Base-by-base conservation (phyloP, 192 early-diverging fungal species). In the Podila epicladia region DNA sequence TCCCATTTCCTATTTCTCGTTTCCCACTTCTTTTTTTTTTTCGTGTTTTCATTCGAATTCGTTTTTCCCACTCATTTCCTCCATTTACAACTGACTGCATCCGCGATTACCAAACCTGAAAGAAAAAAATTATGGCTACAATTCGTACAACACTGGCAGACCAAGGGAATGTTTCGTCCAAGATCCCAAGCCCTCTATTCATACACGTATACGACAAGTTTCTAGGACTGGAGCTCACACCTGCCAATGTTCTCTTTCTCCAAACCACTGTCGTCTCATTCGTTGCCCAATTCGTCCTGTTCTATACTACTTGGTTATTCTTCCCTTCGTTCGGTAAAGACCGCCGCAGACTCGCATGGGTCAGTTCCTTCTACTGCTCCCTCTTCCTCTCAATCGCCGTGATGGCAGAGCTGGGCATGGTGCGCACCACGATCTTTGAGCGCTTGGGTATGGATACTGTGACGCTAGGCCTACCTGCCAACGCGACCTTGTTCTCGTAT, bases 401-500 rank as follows among this genome's bases (percentile, higher is more conserved):
- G 1, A 26, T 37, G 2, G 59, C 22, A 9, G 69, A 79, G 29
- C 0, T 72, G 24, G 75, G 75, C 3, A 61, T 71, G 20, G 15
- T 79, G 49, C 57, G 75, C 9, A 67, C 60, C 12, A 67, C 70
- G 6, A 5, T 79, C 11, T 79, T 55, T 64, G 48, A 50, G 4
- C 13, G 57, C 6, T 69, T 79, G 11, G 65, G 75, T 3, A 67
- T 68, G 75, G 75, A 72, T 15, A 33, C 61, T 15, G 24, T 50
- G 12, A 45, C 55, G 19, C 11, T 37, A 20, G 65, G 37, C 2
- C 55, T 38, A 26, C 32, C 69, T 9, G 24, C 41, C 2, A 60
- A 55, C n/a, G 20, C 65, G 2, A 79, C 70, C n/a, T 19, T 79
- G 1, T 71, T 79, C 32, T 63, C 75, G 11, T 58, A 79, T 32